phyloP scores from a whole-genome alignment of 306 rosid species.

The Oemleria cerasiformis region DNA sequence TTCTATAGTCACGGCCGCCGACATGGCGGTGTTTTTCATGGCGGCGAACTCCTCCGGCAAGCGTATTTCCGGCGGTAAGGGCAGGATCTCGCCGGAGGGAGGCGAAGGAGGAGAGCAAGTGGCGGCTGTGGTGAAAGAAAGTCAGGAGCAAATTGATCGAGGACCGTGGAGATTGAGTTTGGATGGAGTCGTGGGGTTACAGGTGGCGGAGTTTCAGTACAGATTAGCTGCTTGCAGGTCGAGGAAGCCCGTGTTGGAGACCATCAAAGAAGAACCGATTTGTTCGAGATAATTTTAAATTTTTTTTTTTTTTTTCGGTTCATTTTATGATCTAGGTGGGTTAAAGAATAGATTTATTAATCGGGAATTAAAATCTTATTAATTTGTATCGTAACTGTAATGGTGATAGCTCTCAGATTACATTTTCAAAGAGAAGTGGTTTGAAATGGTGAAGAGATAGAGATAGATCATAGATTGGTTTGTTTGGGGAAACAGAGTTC shows the following conservation, averaged over 20 bases:
- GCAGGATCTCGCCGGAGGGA: constrained; percentile 45
- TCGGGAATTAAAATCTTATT: neutral
- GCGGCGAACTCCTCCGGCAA: constrained; percentile 76
- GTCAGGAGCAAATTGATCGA: neutral
- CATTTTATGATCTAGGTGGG: neutral
- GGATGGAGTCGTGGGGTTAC: constrained; percentile 55
- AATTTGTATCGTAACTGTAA: neutral
- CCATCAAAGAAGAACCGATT: constrained; percentile 71
- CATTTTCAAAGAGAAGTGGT: too few species aligned
- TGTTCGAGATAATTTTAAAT: constrained; percentile 23
- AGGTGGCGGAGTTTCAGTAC: constrained; percentile 42
- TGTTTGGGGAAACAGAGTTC: neutral
- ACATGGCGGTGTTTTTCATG: constrained; percentile 64
- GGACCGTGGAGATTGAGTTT: constrained; percentile 48
- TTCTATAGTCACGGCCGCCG: constrained; percentile 68
- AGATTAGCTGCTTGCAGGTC: constrained; percentile 67
- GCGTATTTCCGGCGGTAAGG: constrained; percentile 46
- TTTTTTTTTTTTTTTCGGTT: neutral
- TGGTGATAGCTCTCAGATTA: neutral
- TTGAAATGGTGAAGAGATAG: neutral
- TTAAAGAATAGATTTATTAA: neutral
- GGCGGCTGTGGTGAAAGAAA: neutral
- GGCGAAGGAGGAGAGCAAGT: neutral
- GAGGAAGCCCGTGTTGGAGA: constrained; percentile 77
- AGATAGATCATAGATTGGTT: neutral